phyloP scores from a whole-genome alignment of 495 filamentous ascomycete species.

The Aspergillus campestris region DNA sequence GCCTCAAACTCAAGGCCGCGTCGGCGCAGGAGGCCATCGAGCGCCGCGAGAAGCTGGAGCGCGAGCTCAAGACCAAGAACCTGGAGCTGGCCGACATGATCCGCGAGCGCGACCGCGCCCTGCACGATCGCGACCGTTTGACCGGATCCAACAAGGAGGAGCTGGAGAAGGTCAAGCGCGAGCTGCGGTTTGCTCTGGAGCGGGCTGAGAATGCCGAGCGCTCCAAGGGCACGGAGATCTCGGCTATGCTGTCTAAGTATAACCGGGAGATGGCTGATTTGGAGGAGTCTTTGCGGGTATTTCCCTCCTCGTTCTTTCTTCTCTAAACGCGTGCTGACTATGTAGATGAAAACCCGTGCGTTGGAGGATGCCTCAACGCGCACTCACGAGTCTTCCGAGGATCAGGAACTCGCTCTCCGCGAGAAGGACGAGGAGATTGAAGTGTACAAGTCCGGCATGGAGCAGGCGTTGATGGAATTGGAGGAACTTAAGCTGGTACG shows the following conservation, averaged over 20 bases:
- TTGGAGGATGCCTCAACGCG: constrained; percentile 77
- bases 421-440: constrained; percentile 98
- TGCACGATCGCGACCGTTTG: constrained; percentile 82
- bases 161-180: constrained; percentile 91
- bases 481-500: constrained; percentile 65
- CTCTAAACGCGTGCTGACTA: constrained; percentile 10
- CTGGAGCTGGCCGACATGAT: constrained; percentile 98
- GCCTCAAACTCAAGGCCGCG: constrained; percentile 88
- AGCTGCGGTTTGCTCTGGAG: constrained; percentile 85
- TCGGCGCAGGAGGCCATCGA: constrained; percentile 97
- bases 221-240: constrained; percentile 87
- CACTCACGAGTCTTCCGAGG: constrained; percentile 69
- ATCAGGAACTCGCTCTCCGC: constrained; percentile 71
- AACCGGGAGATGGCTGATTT: constrained; percentile 95
- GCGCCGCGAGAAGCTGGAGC: constrained; percentile 84
- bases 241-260: constrained; percentile 87
- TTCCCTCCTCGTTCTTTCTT: constrained; percentile 4
- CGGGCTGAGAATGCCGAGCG: constrained; percentile 89
- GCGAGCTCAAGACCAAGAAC: constrained; percentile 98
- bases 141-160: constrained; percentile 86
- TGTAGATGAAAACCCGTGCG: constrained; percentile 67
- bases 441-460: constrained; percentile 94
- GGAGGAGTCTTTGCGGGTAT: constrained; percentile 74
- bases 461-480: constrained; percentile 83
- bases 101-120: constrained; percentile 85